Evolutionary conservation across 2,329 filamentous ascomycete species (phyloP).

Genomic region (Alternaria incomplexa): DNA sequence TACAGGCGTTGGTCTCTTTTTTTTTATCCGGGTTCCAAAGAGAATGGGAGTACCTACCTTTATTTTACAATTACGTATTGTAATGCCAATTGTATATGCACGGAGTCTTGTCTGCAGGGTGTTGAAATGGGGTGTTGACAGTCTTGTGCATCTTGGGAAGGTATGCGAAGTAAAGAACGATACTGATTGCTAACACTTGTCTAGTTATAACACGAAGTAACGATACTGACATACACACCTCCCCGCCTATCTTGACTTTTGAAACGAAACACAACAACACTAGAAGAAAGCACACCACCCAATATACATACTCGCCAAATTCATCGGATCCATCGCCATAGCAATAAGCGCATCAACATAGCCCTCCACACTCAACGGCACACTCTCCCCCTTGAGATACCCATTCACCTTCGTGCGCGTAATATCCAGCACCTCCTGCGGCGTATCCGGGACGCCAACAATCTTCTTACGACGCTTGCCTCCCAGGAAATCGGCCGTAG

Average conservation of each 20-base stretch:
- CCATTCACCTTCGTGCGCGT: constrained; percentile 88
- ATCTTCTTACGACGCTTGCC: constrained; percentile 67
- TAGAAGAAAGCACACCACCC: constrained; percentile 82
- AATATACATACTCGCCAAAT: constrained; percentile 94
- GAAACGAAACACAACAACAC: background rate
- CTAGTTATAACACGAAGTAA: background rate
- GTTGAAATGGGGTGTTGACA: background rate
- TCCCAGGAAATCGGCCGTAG: constrained; percentile 86
- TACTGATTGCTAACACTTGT: background rate
- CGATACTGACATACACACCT: background rate
- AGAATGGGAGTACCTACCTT: constrained; percentile 10
- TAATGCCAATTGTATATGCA: constrained; percentile 17
- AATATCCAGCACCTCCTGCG: constrained; percentile 83
- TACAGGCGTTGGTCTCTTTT: constrained; percentile 5
- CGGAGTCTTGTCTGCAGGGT: background rate
- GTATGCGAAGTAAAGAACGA: background rate
- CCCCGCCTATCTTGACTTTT: background rate
- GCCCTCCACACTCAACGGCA: constrained; percentile 92
- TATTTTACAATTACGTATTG: constrained; percentile 11
- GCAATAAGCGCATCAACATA: constrained; percentile 96
- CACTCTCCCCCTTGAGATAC: constrained; percentile 82
- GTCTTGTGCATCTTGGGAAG: too few relatives aligned
- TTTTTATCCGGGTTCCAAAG: background rate
- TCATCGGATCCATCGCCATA: constrained; percentile 79
- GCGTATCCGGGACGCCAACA: constrained; percentile 67